Evolutionary conservation across 257 asterid genomes (phyloP).

Genomic region (Agastache rugosa): DNA sequence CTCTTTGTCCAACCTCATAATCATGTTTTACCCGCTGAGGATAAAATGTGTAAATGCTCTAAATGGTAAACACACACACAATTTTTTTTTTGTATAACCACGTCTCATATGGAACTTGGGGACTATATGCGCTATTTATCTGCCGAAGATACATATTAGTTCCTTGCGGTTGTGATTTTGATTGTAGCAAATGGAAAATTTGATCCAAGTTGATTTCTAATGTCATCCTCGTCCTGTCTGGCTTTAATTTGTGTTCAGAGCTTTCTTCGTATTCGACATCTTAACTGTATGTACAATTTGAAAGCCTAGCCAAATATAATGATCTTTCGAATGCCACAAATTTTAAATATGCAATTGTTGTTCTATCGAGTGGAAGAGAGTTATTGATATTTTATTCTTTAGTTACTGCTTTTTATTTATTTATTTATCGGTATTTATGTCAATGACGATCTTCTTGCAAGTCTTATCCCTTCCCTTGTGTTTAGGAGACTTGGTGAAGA

Average conservation of each 20-base stretch:
- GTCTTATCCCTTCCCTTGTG: conserved; percentile 27
- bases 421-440: neutral
- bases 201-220: conserved; percentile 6
- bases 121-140: neutral
- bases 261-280: neutral
- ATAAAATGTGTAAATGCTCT: neutral
- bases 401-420: neutral
- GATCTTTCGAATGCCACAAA: neutral
- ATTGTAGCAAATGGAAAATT: neutral
- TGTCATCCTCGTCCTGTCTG: neutral
- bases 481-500: conserved; percentile 82
- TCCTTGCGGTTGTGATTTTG: neutral
- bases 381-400: neutral
- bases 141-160: conserved; percentile 16
- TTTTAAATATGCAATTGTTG: conserved; percentile 2
- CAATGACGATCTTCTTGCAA: conserved; percentile 3
- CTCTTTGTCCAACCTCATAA: neutral
- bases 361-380: neutral
- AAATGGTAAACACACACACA: neutral
- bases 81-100: neutral
- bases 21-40: neutral
- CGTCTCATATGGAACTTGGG: neutral
- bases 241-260: neutral
- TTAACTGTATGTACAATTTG: neutral
- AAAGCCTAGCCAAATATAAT: neutral